A percentile compares a stretch with the other conserved stretches of the same genome.
Conservation (phyloP, 768 basidiomycete genomes). For the Termitomyces sp. region DNA sequence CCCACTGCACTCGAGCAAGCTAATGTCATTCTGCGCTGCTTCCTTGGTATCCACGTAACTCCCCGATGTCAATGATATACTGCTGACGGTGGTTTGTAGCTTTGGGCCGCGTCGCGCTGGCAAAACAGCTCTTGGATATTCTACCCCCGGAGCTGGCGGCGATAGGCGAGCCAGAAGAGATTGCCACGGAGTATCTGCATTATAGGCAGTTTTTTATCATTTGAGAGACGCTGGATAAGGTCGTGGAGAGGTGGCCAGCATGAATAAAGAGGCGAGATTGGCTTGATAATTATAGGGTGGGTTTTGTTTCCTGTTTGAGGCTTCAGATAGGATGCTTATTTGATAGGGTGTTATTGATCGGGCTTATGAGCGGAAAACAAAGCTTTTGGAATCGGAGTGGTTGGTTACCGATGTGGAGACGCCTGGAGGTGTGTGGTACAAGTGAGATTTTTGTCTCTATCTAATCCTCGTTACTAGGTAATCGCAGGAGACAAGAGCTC, state of each 20-base stretch:
- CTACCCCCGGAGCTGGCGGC: conserved; percentile 59
- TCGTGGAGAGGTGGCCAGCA: conserved; percentile 56
- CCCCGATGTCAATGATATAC: neutral
- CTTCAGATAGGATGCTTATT: neutral
- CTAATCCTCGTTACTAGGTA: too few species aligned
- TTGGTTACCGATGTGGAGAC: conserved; percentile 51
- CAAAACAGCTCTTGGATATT: conserved; percentile 49
- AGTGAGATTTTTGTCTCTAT: too few species aligned
- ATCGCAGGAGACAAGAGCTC: too few species aligned
- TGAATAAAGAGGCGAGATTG: conserved; percentile 51
- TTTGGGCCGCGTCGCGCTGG: conserved; percentile 68
- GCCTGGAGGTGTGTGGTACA: conserved; percentile 24
- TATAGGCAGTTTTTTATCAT: conserved; percentile 76
- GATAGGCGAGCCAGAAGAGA: conserved; percentile 64
- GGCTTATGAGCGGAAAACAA: conserved; percentile 57
- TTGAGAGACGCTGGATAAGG: conserved; percentile 60
- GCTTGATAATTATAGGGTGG: conserved; percentile 62
- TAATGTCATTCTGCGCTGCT: conserved; percentile 84
- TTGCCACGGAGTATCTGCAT: conserved; percentile 69
- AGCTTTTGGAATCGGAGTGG: conserved; percentile 76
- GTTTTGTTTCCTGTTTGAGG: conserved; percentile 6
- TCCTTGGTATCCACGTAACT: conserved; percentile 57
- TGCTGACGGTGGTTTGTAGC: conserved; percentile 32
- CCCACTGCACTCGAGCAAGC: conserved; percentile 78
- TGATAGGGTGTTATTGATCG: conserved; percentile 55